Evolutionary conservation across 306 rosid species (phyloP).

Genomic region (Vicia faba): DNA sequence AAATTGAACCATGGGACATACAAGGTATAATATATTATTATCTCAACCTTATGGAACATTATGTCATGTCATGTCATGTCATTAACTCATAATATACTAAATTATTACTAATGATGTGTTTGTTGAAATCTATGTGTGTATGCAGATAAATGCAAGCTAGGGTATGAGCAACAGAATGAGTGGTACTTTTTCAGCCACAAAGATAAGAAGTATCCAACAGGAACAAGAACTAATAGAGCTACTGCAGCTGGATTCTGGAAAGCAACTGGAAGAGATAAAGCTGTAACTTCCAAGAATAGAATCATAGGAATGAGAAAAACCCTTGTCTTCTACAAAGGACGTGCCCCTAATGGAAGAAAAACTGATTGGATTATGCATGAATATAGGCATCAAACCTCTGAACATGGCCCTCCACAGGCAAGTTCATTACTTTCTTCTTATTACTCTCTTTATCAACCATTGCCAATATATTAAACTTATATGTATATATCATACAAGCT

Average conservation of each 20-base stretch:
- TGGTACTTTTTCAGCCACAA: constrained; percentile 95
- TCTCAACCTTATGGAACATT: not conserved
- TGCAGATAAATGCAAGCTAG: constrained; percentile 68
- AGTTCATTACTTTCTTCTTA: constrained; percentile 16
- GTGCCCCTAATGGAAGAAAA: constrained; percentile 90
- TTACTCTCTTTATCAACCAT: too few species aligned
- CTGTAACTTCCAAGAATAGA: constrained; percentile 69
- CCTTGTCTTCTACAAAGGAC: constrained; percentile 85
- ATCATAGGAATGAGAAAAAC: constrained; percentile 94
- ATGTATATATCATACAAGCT: too few species aligned
- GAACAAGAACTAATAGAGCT: constrained; percentile 85
- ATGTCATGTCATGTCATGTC: not conserved
- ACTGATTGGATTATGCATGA: constrained; percentile 97
- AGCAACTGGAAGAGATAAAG: constrained; percentile 95
- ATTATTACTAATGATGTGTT: not conserved
- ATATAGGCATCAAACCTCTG: constrained; percentile 82
- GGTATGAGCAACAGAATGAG: constrained; percentile 77
- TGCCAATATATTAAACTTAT: too few species aligned
- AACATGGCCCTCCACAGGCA: constrained; percentile 76
- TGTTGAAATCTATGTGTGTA: constrained; percentile 2
- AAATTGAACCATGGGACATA: constrained; percentile 95
- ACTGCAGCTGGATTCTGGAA: constrained; percentile 95
- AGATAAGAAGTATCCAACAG: constrained; percentile 91
- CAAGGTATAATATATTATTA: constrained; percentile 64
- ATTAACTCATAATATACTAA: not conserved